Evolutionary conservation across 1,284 basidiomycete genomes (phyloP), one percentile per base, ranked within the genome.

Genomic region (Tilletia walkeri): DNA sequence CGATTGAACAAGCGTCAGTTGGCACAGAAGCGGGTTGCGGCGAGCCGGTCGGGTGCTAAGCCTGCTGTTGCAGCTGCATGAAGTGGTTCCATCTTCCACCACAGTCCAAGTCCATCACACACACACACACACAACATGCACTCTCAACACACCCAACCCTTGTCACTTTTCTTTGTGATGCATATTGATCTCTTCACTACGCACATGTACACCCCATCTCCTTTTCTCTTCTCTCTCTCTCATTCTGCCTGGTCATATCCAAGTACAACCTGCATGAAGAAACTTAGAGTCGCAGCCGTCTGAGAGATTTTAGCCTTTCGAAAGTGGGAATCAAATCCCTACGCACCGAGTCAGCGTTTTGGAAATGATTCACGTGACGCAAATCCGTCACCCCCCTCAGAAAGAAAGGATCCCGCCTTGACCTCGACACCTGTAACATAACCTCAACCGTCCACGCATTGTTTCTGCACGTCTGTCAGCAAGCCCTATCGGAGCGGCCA

Each of bases 1-100:
- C 78, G 80, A 65, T 73, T 81, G 47, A 83, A 82, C 81, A 80
- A 78, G 78, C 77, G 82, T 65, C 80, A 82, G 75, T 74, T 83
- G 53, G 82, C 81, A 56, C 73, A 76, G 72, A 76, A 78, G 75
- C 79, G 82, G 48, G 73, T 82, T 61, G 73, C 76, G 30, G 75
- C 75, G 53, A 73, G 78, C 67, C 81, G 82, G 18, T 39, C 49
- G 36, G n/a, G 41, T 41, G 16, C 67, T n/a, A 56, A 54, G 53
- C 67, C 39, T 38, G 67, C 67, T 67, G 53, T 67, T 45, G 59
- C 53, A 4, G 67, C 53, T 30, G 39, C 53, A 67, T 56, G 38
- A 45, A n/a, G n/a, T 30, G 39, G 47, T 38, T 66, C 7, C n/a
- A 30, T 30, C 24, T 30, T 20, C 24, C 24, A 30, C 24, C 24